Base-by-base conservation (phyloP, 805 yeast species). In the Tetrapisispora nanseiensis region DNA sequence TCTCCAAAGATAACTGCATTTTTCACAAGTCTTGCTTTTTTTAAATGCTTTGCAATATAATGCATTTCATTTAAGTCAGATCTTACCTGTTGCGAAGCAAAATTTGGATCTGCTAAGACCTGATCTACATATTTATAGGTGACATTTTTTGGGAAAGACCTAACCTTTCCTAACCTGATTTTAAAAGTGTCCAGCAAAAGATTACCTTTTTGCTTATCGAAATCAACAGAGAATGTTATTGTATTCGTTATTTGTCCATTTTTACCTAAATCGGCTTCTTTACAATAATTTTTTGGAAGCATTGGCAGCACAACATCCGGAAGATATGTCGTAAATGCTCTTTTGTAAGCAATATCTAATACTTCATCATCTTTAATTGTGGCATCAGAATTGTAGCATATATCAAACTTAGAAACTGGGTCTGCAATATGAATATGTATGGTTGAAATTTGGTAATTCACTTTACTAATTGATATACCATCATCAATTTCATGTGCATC, bases 401-500 rank as follows among this genome's bases (percentile, higher is more conserved):
- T 46, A 8, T 55, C 58, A 43, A 85, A 60, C 47, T 71, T 75
- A 0, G 95, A 80, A 0, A 86, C 69, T 0, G 97, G 97, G 58
- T 90, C 87, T 1, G 97, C 97, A 47, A 90, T 76, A 58, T 83
- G 95, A 2, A 86, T 70, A 24, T 80, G 73, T 5, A 89, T 50
- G 9, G 67, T 63, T 50, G 65, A 75, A 12, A 54, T 54, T 3
- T 60, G 56, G 1, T 57, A 49, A 1, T 54, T 51, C 4, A 49
- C 52, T 3, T 46, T 48, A 34, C 66, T 66, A 16, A 90, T 66
- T 1, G 95, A 76, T 22, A 90, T 70, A 37, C 97, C 98, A 62
- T 90, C 98, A 61, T 90, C 98, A 45, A 92, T 82, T 60, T 92
- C 97, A 50, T 82, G 81, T 0, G 97, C 95, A 33, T 70, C 71